Base-by-base conservation (phyloP, 2,329 filamentous ascomycete genomes). In the Microascus cirrosus region DNA sequence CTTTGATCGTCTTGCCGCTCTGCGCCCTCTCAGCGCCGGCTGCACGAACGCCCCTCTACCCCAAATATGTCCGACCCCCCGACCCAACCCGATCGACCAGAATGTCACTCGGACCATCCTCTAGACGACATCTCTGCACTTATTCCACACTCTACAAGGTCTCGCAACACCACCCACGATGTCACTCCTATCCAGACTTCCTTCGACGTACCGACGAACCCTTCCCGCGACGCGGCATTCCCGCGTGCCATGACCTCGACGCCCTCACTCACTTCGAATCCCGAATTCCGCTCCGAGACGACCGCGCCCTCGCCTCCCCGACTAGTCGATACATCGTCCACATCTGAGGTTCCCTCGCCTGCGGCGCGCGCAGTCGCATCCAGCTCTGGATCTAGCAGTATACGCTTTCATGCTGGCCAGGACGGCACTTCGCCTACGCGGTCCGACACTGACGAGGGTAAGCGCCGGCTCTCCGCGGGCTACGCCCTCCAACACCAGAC, bases 401-500 rank as follows among this genome's bases (percentile, higher is more conserved):
- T 36, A 32, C 55, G 48, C 24, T 50, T 25, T n/a, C 28, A 56
- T 39, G 42, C 24, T n/a, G 55, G 35, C 22, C 6, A 34, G 5
- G 42, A 51, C 32, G 35, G 48, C 24, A 42, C 55, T 20, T 24
- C 28, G 13, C 42, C 55, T 20, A 50, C 55, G 13, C 55, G 42
- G 22, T 51, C 55, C 24, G 55, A 50, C 13, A 25, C 55, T 11
- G 42, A n/a, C n/a, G 55, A 56, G 13, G 42, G n/a, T 20, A 36
- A 45, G 28, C n/a, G 24, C 24, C 39, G 55, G 20, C 55, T 56
- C 42, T 57, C 55, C 15, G 24, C 50, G 15, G 25, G 55, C 15
- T 34, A 42, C 25, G 32, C 61, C 45, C 63, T 76, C 34, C 70
- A 72, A 36, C 72, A 70, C 62, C 73, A 74, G 60, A 64, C 70